Conservation (phyloP, 2,329 filamentous ascomycete genomes). For the Trichoderma hamatum region DNA sequence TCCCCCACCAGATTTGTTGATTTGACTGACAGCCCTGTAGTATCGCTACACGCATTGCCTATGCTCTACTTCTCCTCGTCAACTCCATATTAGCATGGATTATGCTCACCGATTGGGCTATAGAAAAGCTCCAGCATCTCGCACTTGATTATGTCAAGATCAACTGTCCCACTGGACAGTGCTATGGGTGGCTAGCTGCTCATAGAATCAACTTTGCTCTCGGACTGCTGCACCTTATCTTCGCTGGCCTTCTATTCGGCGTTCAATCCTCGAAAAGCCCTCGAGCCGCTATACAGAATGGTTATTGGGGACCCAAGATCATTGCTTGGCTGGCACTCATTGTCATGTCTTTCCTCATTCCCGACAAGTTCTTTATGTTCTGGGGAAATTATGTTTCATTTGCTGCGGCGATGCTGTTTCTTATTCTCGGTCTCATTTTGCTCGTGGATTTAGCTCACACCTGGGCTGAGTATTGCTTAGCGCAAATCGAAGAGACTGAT, state of each 20-base stretch:
- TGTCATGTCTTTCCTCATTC: slow-evolving; percentile 92
- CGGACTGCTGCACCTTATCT: slow-evolving; percentile 86
- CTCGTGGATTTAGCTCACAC: slow-evolving; percentile 94
- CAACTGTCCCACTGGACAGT: slow-evolving; percentile 85
- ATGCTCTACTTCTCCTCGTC: slow-evolving; percentile 89
- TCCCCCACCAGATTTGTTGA: background rate
- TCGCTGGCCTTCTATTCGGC: slow-evolving; percentile 82
- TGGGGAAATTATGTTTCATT: slow-evolving; percentile 96
- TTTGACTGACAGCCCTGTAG: slow-evolving; percentile 47
- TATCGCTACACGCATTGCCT: slow-evolving; percentile 95
- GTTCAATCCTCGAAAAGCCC: slow-evolving; percentile 85
- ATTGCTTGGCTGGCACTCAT: slow-evolving; percentile 85
- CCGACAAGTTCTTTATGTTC: slow-evolving; percentile 89
- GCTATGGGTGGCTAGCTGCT: slow-evolving; percentile 93
- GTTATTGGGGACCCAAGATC: slow-evolving; percentile 98
- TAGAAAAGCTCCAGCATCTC: slow-evolving; percentile 90
- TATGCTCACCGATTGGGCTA: slow-evolving; percentile 98
- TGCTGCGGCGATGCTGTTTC: slow-evolving; percentile 85
- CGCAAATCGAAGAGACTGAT: slow-evolving; percentile 88
- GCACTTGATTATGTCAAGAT: slow-evolving; percentile 97
- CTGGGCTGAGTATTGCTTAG: slow-evolving; percentile 95
- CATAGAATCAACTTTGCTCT: slow-evolving; percentile 98
- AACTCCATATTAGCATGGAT: slow-evolving; percentile 99
- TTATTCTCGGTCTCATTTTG: slow-evolving; percentile 87
- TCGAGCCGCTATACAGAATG: slow-evolving; percentile 88